These are phyloP conservation scores for Neofusicoccum parvum DNA, from an alignment of 2,329 filamentous ascomycete genomes.

Conservation along the genomic window DNA sequence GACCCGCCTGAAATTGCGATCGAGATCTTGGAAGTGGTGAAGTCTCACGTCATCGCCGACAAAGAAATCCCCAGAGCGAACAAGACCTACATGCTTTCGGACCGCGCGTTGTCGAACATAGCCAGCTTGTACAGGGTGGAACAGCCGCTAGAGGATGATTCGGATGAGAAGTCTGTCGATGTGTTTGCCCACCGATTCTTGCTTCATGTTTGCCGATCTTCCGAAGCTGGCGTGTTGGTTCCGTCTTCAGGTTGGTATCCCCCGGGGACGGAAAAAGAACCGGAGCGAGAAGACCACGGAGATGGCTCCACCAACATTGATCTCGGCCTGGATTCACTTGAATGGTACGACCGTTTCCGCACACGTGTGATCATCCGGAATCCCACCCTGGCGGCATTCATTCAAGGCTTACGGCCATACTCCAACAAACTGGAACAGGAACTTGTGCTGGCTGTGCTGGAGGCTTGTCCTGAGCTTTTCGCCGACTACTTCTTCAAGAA, in stretches of 20 bases:
- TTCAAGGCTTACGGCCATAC: slow-evolving; percentile 79
- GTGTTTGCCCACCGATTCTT: slow-evolving; percentile 76
- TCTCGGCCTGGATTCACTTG: slow-evolving; percentile 68
- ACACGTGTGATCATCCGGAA: slow-evolving; percentile 76
- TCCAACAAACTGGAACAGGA: slow-evolving; percentile 79
- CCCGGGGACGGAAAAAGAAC: slow-evolving; percentile 63
- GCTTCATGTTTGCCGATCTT: slow-evolving; percentile 71
- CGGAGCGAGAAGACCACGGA: slow-evolving; percentile 39
- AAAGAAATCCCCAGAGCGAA: slow-evolving; percentile 69
- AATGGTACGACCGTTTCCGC: slow-evolving; percentile 69
- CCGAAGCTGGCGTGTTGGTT: slow-evolving; percentile 72
- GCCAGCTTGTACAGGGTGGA: slow-evolving; percentile 39
- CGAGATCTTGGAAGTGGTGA: slow-evolving; percentile 73
- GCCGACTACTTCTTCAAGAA: slow-evolving; percentile 85
- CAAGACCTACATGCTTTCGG: slow-evolving; percentile 77
- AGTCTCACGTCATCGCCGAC: slow-evolving; percentile 73
- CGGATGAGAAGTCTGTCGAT: slow-evolving; percentile 60
- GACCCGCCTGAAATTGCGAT: slow-evolving; percentile 75
- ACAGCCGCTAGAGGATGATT: slow-evolving; percentile 49
- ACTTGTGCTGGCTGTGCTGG: slow-evolving; percentile 78
- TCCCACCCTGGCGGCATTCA: slow-evolving; percentile 74
- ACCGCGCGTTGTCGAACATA: slow-evolving; percentile 71
- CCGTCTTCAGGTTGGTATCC: slow-evolving; percentile 85
- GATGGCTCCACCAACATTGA: slow-evolving; percentile 56
- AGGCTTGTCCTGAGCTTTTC: slow-evolving; percentile 79